Base-by-base conservation (phyloP, 139 green algal species). In the Asterochloris sp. region DNA sequence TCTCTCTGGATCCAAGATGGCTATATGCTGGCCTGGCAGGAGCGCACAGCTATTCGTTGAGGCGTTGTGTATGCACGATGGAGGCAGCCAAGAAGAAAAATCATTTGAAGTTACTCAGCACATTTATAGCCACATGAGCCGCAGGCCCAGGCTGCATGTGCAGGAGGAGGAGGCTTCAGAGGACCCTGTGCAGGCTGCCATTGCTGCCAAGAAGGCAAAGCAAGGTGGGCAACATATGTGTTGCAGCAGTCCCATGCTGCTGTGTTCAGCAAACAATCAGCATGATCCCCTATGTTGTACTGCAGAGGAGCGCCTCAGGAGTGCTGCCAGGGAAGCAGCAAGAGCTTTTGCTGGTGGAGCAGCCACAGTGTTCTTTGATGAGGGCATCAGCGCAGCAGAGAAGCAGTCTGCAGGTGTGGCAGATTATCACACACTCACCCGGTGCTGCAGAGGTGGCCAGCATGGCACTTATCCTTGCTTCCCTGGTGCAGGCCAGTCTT, bases 291-390 rank as follows among this genome's bases (percentile, higher is more conserved):
- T 85, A 26, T 8, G 24, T 10, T 75, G 26, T 80, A 81, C 0
- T 76, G 74, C 81, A 86, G 86, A 83, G 28, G 62, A 82, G 16
- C 68, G 71, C 10, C 66, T 89, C 26, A 83, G 78, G 38, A 84
- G 83, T 62, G 86, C 86, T 78, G 83, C 84, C 10, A 61, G 69
- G 27, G 86, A 81, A 69, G 86, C 84, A 54, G 67, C 85, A 11
- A 87, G 74, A 24, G 29, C 69, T 17, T 73, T 81, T 17, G 64
- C 84, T 15, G 54, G 76, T 60, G 80, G 74, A 27, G 62, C 83
- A 13, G 83, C 77, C n/a, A 90, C 86, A 74, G 77, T 73, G 12
- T 81, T 81, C 62, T 81, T 74, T 74, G 77, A 81, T 19, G 69
- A 64, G 9, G 69, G 13, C 63, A 69, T 69, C 63, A 62, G 61